Conservation (phyloP, 2,329 filamentous ascomycete species). For the Cadophora gregata region DNA sequence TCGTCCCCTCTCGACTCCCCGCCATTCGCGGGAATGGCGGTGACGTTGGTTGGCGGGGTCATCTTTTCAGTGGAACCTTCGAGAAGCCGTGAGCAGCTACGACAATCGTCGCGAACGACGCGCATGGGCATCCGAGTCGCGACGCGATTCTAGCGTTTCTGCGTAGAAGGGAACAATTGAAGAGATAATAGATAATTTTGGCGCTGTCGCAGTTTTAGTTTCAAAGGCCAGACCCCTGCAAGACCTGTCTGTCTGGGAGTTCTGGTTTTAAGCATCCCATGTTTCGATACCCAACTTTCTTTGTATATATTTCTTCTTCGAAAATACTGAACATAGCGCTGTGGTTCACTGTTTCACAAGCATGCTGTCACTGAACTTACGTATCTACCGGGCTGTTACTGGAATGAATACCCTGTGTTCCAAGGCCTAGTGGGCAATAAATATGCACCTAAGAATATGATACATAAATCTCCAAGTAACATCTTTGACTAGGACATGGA, state of each 20-base stretch:
- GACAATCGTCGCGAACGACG: not conserved
- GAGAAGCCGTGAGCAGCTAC: slow-evolving; percentile 22
- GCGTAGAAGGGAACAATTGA: not conserved
- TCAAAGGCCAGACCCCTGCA: not conserved
- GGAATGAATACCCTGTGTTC: not conserved
- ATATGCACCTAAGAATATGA: not conserved
- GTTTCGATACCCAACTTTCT: not conserved
- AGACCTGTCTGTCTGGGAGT: not conserved
- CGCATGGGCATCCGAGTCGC: too few species aligned
- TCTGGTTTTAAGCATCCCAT: not conserved
- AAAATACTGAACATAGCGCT: not conserved
- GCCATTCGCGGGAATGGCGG: slow-evolving; percentile 20
- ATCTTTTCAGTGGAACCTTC: slow-evolving; percentile 21
- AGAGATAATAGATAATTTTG: not conserved
- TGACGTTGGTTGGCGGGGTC: slow-evolving; percentile 25
- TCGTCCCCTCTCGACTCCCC: not conserved
- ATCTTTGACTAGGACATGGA: not conserved
- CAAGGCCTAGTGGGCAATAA: not conserved
- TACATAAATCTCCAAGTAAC: not conserved
- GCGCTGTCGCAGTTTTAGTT: not conserved
- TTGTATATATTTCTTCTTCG: not conserved
- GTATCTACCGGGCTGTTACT: not conserved
- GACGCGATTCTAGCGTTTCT: not conserved
- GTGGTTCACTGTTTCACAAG: not conserved
- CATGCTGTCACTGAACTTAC: not conserved